phyloP scores from a whole-genome alignment of 179 eudicot species.

The Sideroxylon spinosum region DNA sequence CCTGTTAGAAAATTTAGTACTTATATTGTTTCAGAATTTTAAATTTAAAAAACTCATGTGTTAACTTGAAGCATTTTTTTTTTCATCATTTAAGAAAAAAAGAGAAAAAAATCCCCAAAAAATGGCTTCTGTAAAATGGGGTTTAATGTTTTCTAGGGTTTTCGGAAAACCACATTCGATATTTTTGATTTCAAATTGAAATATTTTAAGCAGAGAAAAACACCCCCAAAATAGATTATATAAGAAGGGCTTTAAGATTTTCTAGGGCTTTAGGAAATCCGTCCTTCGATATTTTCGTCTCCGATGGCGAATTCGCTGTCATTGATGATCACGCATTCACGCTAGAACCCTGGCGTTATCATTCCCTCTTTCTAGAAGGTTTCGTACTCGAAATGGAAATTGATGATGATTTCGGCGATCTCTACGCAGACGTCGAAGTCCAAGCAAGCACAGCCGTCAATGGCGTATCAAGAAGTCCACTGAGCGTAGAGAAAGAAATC shows the following conservation, averaged over 20 bases:
- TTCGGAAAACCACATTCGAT: too few species aligned
- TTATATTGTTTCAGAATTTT: too few species aligned
- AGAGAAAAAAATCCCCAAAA: too few species aligned
- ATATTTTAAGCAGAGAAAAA: too few species aligned
- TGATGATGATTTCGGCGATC: constrained; percentile 64
- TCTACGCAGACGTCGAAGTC: constrained; percentile 60
- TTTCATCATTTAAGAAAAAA: too few species aligned
- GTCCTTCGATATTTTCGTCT: background rate
- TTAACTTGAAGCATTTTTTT: too few species aligned
- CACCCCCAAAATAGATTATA: too few species aligned
- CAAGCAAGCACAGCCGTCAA: constrained; percentile 40
- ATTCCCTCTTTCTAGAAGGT: background rate
- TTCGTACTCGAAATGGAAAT: constrained; percentile 27
- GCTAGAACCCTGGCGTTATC: background rate
- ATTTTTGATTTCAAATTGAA: too few species aligned
- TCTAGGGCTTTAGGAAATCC: constrained; percentile 17
- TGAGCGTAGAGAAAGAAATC: constrained; percentile 1
- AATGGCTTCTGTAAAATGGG: too few species aligned
- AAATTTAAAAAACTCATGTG: too few species aligned
- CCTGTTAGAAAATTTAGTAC: too few species aligned
- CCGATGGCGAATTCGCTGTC: background rate
- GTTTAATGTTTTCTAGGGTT: too few species aligned
- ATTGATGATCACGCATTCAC: background rate
- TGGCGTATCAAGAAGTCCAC: constrained; percentile 13
- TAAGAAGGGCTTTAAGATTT: constrained; percentile 15